Evolutionary conservation across 2,329 filamentous ascomycete genomes (phyloP), one percentile per base, ranked within the genome.

Genomic region (Cladobotryum mycophilum): DNA sequence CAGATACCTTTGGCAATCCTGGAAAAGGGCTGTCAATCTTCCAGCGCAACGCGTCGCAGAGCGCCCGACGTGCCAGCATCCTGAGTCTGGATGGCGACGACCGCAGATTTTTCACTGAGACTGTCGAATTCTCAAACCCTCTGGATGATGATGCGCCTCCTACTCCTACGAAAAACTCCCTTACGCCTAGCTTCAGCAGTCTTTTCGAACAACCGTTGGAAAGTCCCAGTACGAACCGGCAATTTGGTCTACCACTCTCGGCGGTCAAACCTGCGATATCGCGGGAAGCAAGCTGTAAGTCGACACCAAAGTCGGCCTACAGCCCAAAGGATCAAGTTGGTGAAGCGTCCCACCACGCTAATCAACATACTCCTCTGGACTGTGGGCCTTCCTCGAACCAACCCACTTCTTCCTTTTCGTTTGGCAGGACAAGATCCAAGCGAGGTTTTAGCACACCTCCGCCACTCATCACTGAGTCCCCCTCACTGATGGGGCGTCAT

Each of bases 71-170:
- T 50, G 80, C 79, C 45, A 96, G 91, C 67, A 83, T 95, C 55
- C 74, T 90, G 14, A 95, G 89, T 64, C 73, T 91, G 41, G 88
- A 95, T 60, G 86, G 84, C 18, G 89, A 91, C 38, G 88, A 95
- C 45, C 72, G 78, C 51, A 77, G 80, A 57, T 59, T 72, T 34
- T 70, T 70, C 53, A 63, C 58, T 18, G 67, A 70, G 13, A 57
- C 40, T 11, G 52, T 55, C 15, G 62, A 68, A 41, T 48, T 64
- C 34, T 55, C 57, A 13, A 59, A 47, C 33, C 52, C 58, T 8
- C 49, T 64, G 47, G 64, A 69, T 30, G 76, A 72, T 37, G 90
- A 96, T 45, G 75, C 92, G 51, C 91, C 92, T n/a, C 91, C 92
- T 1, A 99, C 93, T 1, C 93, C 93, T 1, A 97, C 93, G 0